Evolutionary conservation across 768 basidiomycete species (phyloP).

Genomic region (Tubosaeta sp.): DNA sequence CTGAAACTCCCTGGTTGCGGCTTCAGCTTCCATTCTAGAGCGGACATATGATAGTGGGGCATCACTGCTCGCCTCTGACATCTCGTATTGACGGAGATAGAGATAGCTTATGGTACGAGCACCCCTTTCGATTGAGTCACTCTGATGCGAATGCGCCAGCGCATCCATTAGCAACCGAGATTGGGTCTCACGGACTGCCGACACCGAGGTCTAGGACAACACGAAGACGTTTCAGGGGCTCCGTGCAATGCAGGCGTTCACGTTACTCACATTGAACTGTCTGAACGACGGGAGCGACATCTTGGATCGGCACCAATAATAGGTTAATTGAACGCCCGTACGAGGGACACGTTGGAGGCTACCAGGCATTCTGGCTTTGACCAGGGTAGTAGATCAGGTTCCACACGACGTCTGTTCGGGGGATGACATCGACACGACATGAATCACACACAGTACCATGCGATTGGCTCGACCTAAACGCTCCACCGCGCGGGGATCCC

Average conservation of each 20-base stretch:
- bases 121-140: constrained; percentile 5
- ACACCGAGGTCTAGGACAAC: not conserved
- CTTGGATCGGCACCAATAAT: constrained; percentile 10
- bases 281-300: not conserved
- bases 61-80: constrained; percentile 21
- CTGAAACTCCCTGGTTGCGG: not conserved
- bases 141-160: constrained; percentile 9
- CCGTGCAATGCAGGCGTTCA: not conserved
- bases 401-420: not conserved
- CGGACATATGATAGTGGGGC: constrained; percentile 3
- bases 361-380: not conserved
- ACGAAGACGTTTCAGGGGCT: not conserved
- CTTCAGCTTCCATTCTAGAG: constrained; percentile 13
- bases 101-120: not conserved
- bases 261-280: constrained; percentile 4
- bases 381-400: not conserved
- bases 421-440: not conserved
- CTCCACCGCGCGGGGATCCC: not conserved
- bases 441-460: not conserved
- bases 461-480: not conserved
- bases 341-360: not conserved
- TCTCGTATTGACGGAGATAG: constrained; percentile 14
- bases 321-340: not conserved
- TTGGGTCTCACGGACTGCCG: constrained; percentile 21
- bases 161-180: constrained; percentile 11